A percentile compares a stretch with the other conserved stretches of the same genome.
These are phyloP conservation scores for Vanilla planifolia DNA, from an alignment of 106 monocot species.

Conservation along the genomic window DNA sequence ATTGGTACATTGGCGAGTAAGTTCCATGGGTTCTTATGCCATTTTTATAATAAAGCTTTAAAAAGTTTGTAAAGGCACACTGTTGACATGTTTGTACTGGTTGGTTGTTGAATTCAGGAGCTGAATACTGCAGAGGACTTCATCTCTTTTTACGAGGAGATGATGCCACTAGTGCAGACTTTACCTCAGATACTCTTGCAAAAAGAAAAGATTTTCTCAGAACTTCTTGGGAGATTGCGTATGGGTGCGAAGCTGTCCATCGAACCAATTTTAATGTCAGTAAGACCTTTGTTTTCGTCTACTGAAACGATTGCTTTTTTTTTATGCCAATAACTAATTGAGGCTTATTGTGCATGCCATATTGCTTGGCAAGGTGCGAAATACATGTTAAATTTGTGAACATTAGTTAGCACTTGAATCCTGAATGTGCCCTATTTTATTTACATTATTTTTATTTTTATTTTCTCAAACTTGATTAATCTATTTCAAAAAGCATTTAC, in stretches of 20 bases:
- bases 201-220: slow-evolving; percentile 60
- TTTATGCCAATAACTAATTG: not conserved
- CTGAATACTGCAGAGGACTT: slow-evolving; percentile 88
- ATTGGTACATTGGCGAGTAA: slow-evolving; percentile 77
- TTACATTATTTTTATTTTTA: too few relatives aligned
- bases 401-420: too few relatives aligned
- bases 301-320: not conserved
- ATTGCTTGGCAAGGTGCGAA: not conserved
- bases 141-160: slow-evolving; percentile 77
- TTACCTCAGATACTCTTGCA: slow-evolving; percentile 77
- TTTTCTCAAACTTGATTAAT: too few relatives aligned
- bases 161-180: slow-evolving; percentile 85
- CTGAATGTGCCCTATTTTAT: too few relatives aligned
- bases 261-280: slow-evolving; percentile 78
- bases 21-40: not conserved
- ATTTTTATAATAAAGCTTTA: too few relatives aligned
- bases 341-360: not conserved
- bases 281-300: not conserved
- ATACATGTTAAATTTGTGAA: too few relatives aligned
- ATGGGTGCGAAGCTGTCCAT: slow-evolving; percentile 63
- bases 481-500: too few relatives aligned
- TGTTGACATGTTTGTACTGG: too few relatives aligned
- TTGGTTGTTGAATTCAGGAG: slow-evolving; percentile 36
- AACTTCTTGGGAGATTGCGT: slow-evolving; percentile 53
- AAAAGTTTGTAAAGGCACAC: too few relatives aligned